phyloP scores from a whole-genome alignment of 345 rosid genomes.

The Gynandropsis gynandra region DNA sequence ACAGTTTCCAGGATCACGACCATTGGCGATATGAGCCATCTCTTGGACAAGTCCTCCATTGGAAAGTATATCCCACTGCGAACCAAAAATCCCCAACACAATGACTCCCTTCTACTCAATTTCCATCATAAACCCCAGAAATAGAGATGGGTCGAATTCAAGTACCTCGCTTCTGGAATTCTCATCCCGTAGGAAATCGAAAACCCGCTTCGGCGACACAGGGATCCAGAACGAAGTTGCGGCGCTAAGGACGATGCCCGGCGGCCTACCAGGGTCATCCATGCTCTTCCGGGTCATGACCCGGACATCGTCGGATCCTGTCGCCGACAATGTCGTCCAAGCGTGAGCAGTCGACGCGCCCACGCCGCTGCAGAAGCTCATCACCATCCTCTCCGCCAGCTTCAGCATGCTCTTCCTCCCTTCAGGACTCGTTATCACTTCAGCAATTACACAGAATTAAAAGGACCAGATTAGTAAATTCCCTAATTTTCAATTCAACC shows the following conservation, averaged over 20 bases:
- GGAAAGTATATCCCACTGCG: conserved; percentile 95
- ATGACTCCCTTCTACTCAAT: neutral
- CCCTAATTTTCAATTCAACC: neutral
- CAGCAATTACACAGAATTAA: neutral
- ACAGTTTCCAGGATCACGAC: conserved; percentile 83
- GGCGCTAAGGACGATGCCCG: conserved; percentile 94
- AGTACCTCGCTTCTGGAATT: conserved; percentile 80
- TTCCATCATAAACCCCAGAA: conserved; percentile 23
- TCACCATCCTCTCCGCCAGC: conserved; percentile 92
- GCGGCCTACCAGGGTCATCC: conserved; percentile 99
- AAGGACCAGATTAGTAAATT: conserved; percentile 15
- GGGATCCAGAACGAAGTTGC: conserved; percentile 97
- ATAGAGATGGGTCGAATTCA: neutral
- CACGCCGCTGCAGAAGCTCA: conserved; percentile 83
- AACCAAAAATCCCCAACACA: neutral
- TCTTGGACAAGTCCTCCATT: conserved; percentile 95
- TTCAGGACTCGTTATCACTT: conserved; percentile 75
- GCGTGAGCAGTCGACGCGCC: conserved; percentile 93
- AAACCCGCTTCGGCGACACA: conserved; percentile 59
- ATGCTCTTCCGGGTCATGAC: conserved; percentile 95
- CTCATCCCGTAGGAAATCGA: conserved; percentile 80
- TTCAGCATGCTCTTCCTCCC: conserved; percentile 97
- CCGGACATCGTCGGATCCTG: conserved; percentile 80
- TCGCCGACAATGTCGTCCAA: conserved; percentile 83
- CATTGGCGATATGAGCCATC: conserved; percentile 98